phyloP scores from a whole-genome alignment of 2,329 filamentous ascomycete species.

The Stagonosporopsis rhizophila region DNA sequence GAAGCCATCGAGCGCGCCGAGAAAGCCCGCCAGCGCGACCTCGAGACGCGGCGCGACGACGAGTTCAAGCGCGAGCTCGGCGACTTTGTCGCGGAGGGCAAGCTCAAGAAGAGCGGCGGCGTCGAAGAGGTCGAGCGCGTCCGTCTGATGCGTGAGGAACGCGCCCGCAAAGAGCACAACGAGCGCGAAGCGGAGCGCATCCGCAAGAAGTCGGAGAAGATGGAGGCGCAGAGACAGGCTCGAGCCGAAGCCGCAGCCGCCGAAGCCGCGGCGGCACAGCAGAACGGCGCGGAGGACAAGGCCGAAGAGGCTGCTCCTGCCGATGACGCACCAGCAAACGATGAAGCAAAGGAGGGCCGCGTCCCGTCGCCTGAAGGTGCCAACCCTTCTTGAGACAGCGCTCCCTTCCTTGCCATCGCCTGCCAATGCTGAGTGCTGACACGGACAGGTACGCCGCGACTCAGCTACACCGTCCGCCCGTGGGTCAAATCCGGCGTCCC shows the following conservation, averaged over 20 bases:
- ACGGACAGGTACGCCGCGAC: constrained; percentile 26
- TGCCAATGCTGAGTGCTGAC: constrained; percentile 33
- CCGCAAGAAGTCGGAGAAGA: constrained; percentile 54
- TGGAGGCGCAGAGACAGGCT: constrained; percentile 39
- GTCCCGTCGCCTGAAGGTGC: constrained; percentile 42
- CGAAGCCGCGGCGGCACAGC: constrained; percentile 33
- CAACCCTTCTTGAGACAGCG: constrained; percentile 39
- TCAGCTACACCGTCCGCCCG: constrained; percentile 33
- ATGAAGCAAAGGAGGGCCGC: constrained; percentile 41
- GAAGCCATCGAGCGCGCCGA: constrained; percentile 98
- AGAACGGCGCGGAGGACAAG: constrained; percentile 32
- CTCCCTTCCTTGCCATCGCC: constrained; percentile 11
- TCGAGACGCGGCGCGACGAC: constrained; percentile 75
- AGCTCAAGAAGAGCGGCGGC: constrained; percentile 93
- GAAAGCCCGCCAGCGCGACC: constrained; percentile 85
- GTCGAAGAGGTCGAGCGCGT: constrained; percentile 92
- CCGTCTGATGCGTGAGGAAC: constrained; percentile 84
- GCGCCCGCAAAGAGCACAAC: constrained; percentile 77
- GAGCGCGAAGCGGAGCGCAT: constrained; percentile 61
- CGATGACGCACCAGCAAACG: constrained; percentile 26
- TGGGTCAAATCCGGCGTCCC: constrained; percentile 39
- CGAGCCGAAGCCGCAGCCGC: constrained; percentile 40
- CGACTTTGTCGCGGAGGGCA: constrained; percentile 85
- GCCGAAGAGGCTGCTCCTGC: constrained; percentile 30
- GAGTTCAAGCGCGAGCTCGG: constrained; percentile 87